Evolutionary conservation across 139 green algal species (phyloP).

Genomic region (Asterochloris erici): DNA sequence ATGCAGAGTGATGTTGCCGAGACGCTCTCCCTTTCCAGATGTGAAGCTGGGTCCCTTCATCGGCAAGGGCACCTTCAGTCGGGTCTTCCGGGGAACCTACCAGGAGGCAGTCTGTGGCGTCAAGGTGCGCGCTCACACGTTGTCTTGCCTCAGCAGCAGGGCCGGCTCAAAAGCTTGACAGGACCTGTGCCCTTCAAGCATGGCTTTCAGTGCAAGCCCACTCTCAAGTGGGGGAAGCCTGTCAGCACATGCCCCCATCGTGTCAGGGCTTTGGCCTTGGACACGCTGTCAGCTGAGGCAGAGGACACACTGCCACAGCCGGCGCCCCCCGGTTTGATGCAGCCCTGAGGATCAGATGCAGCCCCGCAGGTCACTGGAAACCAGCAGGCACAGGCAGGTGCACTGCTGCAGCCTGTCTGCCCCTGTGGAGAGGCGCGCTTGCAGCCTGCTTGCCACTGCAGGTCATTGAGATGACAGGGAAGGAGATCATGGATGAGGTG

Average conservation of each 20-base stretch:
- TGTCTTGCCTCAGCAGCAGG: too few species aligned
- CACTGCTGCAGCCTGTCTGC: too few species aligned
- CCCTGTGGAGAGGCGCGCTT: too few species aligned
- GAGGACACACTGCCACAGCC: neutral
- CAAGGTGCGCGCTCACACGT: slow-evolving; percentile 44
- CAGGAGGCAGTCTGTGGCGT: slow-evolving; percentile 67
- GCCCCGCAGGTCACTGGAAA: too few species aligned
- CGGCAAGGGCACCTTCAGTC: slow-evolving; percentile 37
- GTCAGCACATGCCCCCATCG: neutral
- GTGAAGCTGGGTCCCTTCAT: slow-evolving; percentile 43
- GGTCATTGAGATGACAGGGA: too few species aligned
- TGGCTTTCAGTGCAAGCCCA: too few species aligned
- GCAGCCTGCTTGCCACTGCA: too few species aligned
- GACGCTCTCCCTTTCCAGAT: slow-evolving; percentile 10
- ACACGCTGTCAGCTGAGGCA: neutral
- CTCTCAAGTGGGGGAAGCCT: neutral
- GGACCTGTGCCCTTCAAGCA: neutral
- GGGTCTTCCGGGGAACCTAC: slow-evolving; percentile 55
- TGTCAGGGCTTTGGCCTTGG: neutral
- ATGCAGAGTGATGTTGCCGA: neutral
- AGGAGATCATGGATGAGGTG: too few species aligned
- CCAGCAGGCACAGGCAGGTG: too few species aligned
- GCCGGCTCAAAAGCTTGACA: neutral
- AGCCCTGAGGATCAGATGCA: too few species aligned
- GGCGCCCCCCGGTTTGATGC: too few species aligned